Conservation (phyloP, 2,329 filamentous ascomycete species). For the Hymenoscyphus scutula region DNA sequence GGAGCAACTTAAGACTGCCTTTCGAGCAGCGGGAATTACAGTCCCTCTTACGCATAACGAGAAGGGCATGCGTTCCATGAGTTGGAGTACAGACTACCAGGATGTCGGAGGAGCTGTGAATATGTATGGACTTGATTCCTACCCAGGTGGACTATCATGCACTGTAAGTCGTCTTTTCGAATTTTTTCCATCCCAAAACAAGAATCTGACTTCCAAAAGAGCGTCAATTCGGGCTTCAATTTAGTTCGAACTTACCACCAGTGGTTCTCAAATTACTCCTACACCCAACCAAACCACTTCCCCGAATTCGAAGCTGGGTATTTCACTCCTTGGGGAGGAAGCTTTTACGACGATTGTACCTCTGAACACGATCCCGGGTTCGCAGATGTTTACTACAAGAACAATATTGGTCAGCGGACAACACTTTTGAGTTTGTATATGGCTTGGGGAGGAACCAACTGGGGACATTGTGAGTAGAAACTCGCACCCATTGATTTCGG, state of each 20-base stretch:
- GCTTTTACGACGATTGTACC: slow-evolving; percentile 49
- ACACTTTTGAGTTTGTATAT: slow-evolving; percentile 52
- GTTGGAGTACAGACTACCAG: slow-evolving; percentile 55
- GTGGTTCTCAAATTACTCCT: slow-evolving; percentile 56
- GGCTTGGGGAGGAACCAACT: slow-evolving; percentile 54
- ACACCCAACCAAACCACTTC: slow-evolving; percentile 51
- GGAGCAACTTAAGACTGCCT: slow-evolving; percentile 49
- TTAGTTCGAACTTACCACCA: slow-evolving; percentile 53
- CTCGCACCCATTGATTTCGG: background rate
- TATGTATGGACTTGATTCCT: slow-evolving; percentile 47
- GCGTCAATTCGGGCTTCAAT: slow-evolving; percentile 47
- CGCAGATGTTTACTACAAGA: slow-evolving; percentile 56
- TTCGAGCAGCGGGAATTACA: slow-evolving; percentile 45
- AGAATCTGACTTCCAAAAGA: slow-evolving; percentile 21
- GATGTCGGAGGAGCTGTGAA: slow-evolving; percentile 55
- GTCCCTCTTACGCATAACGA: slow-evolving; percentile 52
- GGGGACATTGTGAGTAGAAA: slow-evolving; percentile 46
- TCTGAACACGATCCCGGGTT: slow-evolving; percentile 47
- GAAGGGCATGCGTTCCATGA: slow-evolving; percentile 47
- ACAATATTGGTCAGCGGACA: slow-evolving; percentile 50
- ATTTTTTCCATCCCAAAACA: background rate
- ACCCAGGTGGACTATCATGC: slow-evolving; percentile 48
- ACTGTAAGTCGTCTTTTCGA: slow-evolving; percentile 27
- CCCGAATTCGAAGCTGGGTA: slow-evolving; percentile 54
- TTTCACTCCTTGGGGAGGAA: slow-evolving; percentile 52